phyloP scores from a whole-genome alignment of 2,329 filamentous ascomycete species.

The Verticillium zaregamsianum region DNA sequence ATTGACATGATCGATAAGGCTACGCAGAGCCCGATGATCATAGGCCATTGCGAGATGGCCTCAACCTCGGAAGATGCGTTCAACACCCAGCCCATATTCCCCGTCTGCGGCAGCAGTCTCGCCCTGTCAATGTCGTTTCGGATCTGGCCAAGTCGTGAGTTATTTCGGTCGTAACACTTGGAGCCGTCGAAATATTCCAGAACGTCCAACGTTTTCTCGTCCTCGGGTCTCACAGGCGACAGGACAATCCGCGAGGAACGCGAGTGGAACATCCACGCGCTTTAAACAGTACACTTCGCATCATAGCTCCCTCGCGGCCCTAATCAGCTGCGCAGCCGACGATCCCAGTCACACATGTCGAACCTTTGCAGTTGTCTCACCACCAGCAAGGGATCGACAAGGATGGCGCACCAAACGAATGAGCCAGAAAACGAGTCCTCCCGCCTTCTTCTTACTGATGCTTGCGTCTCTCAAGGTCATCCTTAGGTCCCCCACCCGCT shows the following conservation, averaged over 20 bases:
- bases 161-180: not conserved
- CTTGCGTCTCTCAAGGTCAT: not conserved
- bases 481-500: not conserved
- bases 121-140: not conserved
- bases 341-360: not conserved
- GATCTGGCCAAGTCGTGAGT: not conserved
- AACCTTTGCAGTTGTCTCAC: not conserved
- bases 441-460: not conserved
- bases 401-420: not conserved
- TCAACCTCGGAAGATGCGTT: constrained; percentile 44
- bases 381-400: not conserved
- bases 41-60: constrained; percentile 39
- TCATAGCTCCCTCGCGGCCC: not conserved
- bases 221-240: not conserved
- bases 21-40: constrained; percentile 45
- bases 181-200: not conserved
- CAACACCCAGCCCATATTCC: constrained; percentile 45
- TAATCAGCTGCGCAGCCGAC: not conserved
- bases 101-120: not conserved
- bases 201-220: not conserved
- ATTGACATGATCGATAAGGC: constrained; percentile 38
- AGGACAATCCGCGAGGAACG: not conserved
- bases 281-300: not conserved
- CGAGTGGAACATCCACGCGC: not conserved
- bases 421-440: not conserved